These are phyloP conservation scores for Avena eriantha DNA, from an alignment of 176 grass and related monocot genomes.

Conservation along the genomic window DNA sequence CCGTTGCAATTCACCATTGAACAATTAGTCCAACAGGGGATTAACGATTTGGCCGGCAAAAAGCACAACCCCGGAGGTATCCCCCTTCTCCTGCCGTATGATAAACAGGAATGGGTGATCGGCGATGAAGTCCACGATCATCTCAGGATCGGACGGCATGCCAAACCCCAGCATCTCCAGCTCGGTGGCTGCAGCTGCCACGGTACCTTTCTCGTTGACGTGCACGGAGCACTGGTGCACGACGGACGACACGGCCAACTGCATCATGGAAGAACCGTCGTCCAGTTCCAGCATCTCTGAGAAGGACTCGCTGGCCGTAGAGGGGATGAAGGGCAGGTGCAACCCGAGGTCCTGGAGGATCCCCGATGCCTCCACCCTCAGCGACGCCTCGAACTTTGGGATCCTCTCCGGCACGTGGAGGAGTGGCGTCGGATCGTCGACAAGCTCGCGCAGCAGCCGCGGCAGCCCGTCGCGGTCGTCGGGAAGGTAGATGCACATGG, in stretches of 20 bases:
- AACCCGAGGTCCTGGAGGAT: constrained; percentile 35
- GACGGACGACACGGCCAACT: background rate
- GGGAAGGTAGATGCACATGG: constrained; percentile 52
- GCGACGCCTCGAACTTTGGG: constrained; percentile 48
- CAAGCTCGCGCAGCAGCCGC: background rate
- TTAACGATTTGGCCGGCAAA: constrained; percentile 10
- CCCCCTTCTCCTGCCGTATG: background rate
- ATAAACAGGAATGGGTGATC: background rate
- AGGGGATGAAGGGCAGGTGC: background rate
- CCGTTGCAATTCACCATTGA: background rate
- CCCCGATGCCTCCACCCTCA: constrained; percentile 45
- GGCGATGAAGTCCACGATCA: background rate
- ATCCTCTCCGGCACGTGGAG: constrained; percentile 22
- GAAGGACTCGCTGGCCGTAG: constrained; percentile 17
- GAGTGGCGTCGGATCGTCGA: background rate
- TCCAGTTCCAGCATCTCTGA: constrained; percentile 19
- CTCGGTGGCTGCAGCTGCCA: background rate
- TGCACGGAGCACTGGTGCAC: constrained; percentile 6
- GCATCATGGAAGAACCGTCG: background rate
- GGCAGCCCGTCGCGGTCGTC: constrained; percentile 34
- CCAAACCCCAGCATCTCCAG: constrained; percentile 1
- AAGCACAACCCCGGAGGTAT: background rate
- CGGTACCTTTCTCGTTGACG: constrained; percentile 10
- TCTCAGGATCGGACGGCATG: background rate
- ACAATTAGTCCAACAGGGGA: background rate